These are phyloP conservation scores for Ramularia endophylla DNA, from an alignment of 2,329 filamentous ascomycete genomes.

Conservation along the genomic window DNA sequence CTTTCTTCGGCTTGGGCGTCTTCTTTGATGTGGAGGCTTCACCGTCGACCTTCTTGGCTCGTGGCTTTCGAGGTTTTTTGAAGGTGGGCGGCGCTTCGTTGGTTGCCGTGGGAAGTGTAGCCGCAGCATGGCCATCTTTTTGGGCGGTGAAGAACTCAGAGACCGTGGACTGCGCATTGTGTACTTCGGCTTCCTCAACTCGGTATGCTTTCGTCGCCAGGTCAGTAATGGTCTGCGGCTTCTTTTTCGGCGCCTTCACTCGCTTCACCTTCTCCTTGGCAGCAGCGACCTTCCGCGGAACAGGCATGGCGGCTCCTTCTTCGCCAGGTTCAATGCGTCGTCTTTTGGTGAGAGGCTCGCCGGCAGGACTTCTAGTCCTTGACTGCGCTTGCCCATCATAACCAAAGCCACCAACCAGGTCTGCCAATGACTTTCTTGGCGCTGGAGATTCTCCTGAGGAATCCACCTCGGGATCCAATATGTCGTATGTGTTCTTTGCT, in stretches of 20 bases:
- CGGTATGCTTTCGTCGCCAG: slow-evolving; percentile 67
- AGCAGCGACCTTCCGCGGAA: slow-evolving; percentile 1
- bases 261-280: slow-evolving; percentile 19
- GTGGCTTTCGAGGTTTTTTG: slow-evolving; percentile 25
- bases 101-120: not conserved
- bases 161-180: slow-evolving; percentile 25
- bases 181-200: slow-evolving; percentile 27
- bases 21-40: slow-evolving; percentile 5
- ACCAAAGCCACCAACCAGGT: slow-evolving; percentile 12
- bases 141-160: slow-evolving; percentile 42
- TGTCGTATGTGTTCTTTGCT: slow-evolving; percentile 8
- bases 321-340: slow-evolving; percentile 13
- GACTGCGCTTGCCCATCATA: slow-evolving; percentile 6
- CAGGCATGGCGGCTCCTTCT: slow-evolving; percentile 7
- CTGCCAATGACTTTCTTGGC: slow-evolving; percentile 8
- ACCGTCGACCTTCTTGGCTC: slow-evolving; percentile 13
- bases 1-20: slow-evolving; percentile 26
- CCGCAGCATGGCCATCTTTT: not conserved
- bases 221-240: slow-evolving; percentile 70
- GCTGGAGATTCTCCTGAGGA: slow-evolving; percentile 1
- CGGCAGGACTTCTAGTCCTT: slow-evolving; percentile 3
- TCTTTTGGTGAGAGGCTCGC: slow-evolving; percentile 14
- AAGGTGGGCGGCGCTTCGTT: slow-evolving; percentile 6
- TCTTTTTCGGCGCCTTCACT: slow-evolving; percentile 52
- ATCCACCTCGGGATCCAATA: not conserved